Evolutionary conservation across 768 basidiomycete species (phyloP).

Genomic region (Dictyophora rubrovolvata): DNA sequence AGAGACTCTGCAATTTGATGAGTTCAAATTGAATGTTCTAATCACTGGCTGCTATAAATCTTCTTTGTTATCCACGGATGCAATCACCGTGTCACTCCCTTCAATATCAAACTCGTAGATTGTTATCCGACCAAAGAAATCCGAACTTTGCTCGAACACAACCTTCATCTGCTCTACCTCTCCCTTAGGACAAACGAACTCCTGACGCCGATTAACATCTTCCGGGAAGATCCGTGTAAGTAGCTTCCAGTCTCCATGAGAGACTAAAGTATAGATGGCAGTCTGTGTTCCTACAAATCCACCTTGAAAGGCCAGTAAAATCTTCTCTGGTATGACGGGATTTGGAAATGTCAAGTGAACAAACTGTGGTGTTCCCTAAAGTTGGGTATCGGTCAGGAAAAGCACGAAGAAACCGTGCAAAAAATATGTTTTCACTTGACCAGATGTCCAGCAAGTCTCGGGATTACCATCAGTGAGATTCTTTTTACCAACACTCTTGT

Average conservation of each 20-base stretch:
- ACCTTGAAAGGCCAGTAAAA: constrained; percentile 71
- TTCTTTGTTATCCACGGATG: background rate
- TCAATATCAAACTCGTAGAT: constrained; percentile 50
- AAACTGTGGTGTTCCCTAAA: constrained; percentile 68
- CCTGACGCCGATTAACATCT: constrained; percentile 66
- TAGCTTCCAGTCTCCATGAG: constrained; percentile 35
- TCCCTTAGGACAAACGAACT: constrained; percentile 43
- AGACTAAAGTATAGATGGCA: constrained; percentile 30
- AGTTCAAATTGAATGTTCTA: background rate
- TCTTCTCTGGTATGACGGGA: constrained; percentile 42
- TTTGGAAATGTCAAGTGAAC: constrained; percentile 53
- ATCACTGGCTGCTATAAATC: background rate
- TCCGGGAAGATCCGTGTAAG: constrained; percentile 60
- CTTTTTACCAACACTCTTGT: constrained; percentile 65
- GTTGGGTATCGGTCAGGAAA: background rate
- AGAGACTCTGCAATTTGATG: background rate
- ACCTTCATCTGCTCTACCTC: constrained; percentile 43
- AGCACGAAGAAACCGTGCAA: background rate
- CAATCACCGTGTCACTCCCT: constrained; percentile 11
- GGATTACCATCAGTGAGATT: constrained; percentile 57
- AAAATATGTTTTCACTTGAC: constrained; percentile 38
- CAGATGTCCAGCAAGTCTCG: constrained; percentile 81
- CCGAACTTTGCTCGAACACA: constrained; percentile 72
- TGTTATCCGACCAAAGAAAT: constrained; percentile 75
- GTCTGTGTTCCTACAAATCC: constrained; percentile 74